Percentiles rank a stretch among this genome's conserved stretches.
Conservation (phyloP, 176 grass and related monocot species). For the Musa acuminata region DNA sequence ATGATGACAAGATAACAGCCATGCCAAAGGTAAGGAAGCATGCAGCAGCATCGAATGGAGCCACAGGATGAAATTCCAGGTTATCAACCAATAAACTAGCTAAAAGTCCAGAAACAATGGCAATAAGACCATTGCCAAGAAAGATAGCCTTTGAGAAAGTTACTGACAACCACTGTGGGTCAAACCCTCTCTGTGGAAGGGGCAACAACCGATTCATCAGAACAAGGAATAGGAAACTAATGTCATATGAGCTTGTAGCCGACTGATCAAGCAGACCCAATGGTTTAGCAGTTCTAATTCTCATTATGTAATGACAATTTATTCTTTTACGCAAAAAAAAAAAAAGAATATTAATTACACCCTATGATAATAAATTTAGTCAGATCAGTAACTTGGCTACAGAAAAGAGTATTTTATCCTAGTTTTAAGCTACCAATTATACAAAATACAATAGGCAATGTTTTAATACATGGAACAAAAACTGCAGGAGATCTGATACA, state of each 20-base stretch:
- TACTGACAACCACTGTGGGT: conserved; percentile 90
- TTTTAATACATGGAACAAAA: no score
- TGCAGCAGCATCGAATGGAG: conserved; percentile 92
- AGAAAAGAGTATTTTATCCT: not conserved
- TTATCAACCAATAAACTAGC: conserved; percentile 75
- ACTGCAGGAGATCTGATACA: no score
- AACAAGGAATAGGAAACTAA: not conserved
- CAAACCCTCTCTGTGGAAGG: conserved; percentile 80
- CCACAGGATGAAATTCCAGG: conserved; percentile 81
- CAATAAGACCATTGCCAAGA: conserved; percentile 93
- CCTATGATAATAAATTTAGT: no score
- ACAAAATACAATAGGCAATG: not conserved
- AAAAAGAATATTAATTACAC: not conserved
- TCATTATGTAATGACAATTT: not conserved
- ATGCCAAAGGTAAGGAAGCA: conserved; percentile 89
- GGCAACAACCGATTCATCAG: conserved; percentile 20
- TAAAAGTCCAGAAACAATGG: conserved; percentile 69
- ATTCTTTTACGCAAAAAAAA: not conserved
- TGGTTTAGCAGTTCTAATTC: not conserved
- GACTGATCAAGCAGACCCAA: not conserved
- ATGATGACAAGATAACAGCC: conserved; percentile 77
- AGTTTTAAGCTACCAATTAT: not conserved
- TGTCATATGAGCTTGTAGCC: not conserved
- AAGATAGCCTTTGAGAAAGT: conserved; percentile 99
- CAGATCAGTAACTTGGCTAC: not conserved